Percentiles rank a stretch among this genome's conserved stretches.
These are phyloP conservation scores for Penicillium expansum DNA, from an alignment of 2,329 filamentous ascomycete genomes.

Conservation along the genomic window DNA sequence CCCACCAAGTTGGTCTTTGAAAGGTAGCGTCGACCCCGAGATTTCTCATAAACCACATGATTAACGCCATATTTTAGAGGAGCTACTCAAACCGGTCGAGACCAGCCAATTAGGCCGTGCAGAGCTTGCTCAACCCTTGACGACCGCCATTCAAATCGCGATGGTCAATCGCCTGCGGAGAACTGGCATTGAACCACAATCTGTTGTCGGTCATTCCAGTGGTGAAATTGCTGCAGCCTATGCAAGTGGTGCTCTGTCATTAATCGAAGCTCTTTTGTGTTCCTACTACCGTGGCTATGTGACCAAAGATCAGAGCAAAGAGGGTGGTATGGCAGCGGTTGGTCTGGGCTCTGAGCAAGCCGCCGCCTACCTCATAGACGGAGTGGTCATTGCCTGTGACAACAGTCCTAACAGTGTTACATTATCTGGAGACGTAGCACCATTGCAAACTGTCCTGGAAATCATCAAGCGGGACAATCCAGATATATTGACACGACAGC, in stretches of 20 bases:
- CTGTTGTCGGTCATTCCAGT: conserved; percentile 48
- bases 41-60: no score
- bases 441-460: neutral
- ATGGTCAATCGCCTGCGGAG: conserved; percentile 24
- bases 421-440: neutral
- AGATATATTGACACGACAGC: neutral
- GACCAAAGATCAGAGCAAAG: no score
- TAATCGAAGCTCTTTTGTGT: conserved; percentile 22
- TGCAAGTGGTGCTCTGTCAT: conserved; percentile 21
- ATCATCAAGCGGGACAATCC: neutral
- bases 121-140: neutral
- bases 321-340: conserved; percentile 14
- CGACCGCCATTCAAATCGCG: conserved; percentile 43
- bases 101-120: neutral
- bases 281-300: no score
- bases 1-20: neutral
- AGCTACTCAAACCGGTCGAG: no score
- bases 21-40: no score
- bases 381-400: neutral
- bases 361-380: conserved; percentile 19
- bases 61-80: neutral
- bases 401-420: neutral
- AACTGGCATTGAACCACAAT: conserved; percentile 42
- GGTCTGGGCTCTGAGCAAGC: conserved; percentile 5
- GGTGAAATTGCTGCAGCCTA: conserved; percentile 53